These are phyloP conservation scores for Naumovozyma castellii DNA, from an alignment of 805 yeast genomes.

Conservation along the genomic window DNA sequence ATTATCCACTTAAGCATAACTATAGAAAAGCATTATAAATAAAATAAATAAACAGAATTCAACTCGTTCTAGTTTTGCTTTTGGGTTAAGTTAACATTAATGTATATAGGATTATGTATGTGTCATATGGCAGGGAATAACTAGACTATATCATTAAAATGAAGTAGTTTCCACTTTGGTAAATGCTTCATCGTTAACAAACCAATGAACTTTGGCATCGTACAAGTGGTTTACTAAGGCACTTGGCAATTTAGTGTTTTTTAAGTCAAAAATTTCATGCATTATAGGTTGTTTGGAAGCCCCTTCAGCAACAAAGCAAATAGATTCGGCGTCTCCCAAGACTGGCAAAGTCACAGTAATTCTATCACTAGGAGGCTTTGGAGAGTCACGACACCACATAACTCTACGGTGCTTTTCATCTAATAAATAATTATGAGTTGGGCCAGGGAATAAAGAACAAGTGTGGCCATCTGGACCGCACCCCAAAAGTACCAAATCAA, in stretches of 20 bases:
- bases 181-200: conserved; percentile 72
- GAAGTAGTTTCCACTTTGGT: conserved; percentile 18
- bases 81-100: too few species aligned
- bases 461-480: conserved; percentile 97
- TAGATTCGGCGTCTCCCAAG: conserved; percentile 36
- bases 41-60: too few species aligned
- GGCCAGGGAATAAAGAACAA: conserved; percentile 81
- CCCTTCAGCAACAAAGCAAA: conserved; percentile 87
- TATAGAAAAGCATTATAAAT: not conserved
- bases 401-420: conserved; percentile 43
- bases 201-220: conserved; percentile 60
- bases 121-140: too few species aligned
- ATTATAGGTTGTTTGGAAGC: conserved; percentile 69
- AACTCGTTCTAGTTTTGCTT: not conserved
- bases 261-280: conserved; percentile 54
- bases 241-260: conserved; percentile 50
- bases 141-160: not conserved
- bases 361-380: conserved; percentile 91
- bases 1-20: not conserved
- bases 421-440: conserved; percentile 44
- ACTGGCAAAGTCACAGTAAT: conserved; percentile 81
- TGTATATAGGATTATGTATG: too few species aligned
- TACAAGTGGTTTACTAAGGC: conserved; percentile 58
- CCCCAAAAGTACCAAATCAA: conserved; percentile 71
- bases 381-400: conserved; percentile 68